Evolutionary conservation across 2,329 filamentous ascomycete species (phyloP), one percentile per base, ranked within the genome.

Genomic region (Harringtonia lauricola): DNA sequence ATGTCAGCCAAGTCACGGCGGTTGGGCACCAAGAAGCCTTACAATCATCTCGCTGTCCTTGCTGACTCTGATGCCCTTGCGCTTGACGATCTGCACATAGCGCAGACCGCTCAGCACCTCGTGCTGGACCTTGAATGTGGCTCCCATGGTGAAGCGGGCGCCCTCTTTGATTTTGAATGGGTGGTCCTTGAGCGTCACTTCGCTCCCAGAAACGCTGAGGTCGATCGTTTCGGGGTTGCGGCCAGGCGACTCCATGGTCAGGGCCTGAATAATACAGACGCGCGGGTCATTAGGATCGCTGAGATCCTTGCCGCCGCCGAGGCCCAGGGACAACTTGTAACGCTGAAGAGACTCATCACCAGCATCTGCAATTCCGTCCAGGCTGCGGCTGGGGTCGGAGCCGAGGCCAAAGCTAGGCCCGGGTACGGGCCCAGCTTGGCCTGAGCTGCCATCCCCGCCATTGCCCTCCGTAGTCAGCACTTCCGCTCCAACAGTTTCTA

Each of bases 11-110:
- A 36, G 41, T 15, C 13, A 29, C 4, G 7, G 8, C 4, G 12
- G 17, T 22, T 22, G 4, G 15, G n/a, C n/a, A n/a, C n/a, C n/a
- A n/a, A 39, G 36, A 28, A 26, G 6, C 24, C 24, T 10, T 65
- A 92, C 88, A 75, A 98, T 84, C 92, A 98, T 98, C 71, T 96
- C 90, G 56, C 94, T 85, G 58, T 92, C 84, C 77, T 95, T 98
- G 70, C 83, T 86, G 49, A 90, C 79, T 47, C 78, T 79, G 61
- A 96, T 74, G 43, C 86, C 85, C 72, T 88, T 88, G 55, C 89
- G 76, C 75, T 92, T 94, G 50, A 95, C 85, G 34, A 88, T 76
- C 68, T 98, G 92, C 46, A 98, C 77, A 64, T 96, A 98, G 70
- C 95, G 94, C 60, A 98, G 68, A 37, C 92, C 92, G 55, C 86